Evolutionary conservation across 768 basidiomycete species (phyloP).

Genomic region (Lactarius indigo): DNA sequence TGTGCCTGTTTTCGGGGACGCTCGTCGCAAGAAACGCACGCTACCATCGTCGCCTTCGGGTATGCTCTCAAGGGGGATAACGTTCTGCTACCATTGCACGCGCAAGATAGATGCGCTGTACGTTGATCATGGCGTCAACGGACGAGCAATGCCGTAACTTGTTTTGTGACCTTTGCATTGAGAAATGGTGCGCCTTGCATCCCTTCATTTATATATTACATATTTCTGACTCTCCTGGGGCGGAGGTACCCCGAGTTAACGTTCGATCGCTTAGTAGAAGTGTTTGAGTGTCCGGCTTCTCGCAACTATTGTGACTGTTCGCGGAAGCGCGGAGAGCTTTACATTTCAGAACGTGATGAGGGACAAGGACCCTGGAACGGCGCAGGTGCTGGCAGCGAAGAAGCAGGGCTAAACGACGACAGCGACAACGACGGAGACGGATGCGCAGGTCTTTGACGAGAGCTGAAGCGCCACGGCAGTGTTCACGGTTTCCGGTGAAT

Average conservation of each 20-base stretch:
- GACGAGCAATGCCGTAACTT: constrained; percentile 8
- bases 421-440: too few species aligned
- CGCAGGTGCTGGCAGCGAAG: too few species aligned
- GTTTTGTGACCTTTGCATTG: constrained; percentile 21
- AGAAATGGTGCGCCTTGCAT: constrained; percentile 22
- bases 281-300: constrained; percentile 46
- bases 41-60: not conserved
- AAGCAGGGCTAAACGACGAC: too few species aligned
- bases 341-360: constrained; percentile 34
- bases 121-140: not conserved
- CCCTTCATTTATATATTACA: too few species aligned
- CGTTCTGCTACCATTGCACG: constrained; percentile 22
- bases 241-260: constrained; percentile 40
- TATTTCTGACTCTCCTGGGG: not conserved
- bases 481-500: not conserved
- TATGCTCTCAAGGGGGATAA: too few species aligned
- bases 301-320: constrained; percentile 46
- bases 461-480: not conserved
- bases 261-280: constrained; percentile 31
- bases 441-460: not conserved
- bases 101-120: constrained; percentile 20
- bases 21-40: not conserved
- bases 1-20: not conserved
- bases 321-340: constrained; percentile 44
- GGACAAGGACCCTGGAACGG: too few species aligned